Base-by-base conservation (phyloP, 2,329 filamentous ascomycete genomes). In the Ophiostoma fasciatum region DNA sequence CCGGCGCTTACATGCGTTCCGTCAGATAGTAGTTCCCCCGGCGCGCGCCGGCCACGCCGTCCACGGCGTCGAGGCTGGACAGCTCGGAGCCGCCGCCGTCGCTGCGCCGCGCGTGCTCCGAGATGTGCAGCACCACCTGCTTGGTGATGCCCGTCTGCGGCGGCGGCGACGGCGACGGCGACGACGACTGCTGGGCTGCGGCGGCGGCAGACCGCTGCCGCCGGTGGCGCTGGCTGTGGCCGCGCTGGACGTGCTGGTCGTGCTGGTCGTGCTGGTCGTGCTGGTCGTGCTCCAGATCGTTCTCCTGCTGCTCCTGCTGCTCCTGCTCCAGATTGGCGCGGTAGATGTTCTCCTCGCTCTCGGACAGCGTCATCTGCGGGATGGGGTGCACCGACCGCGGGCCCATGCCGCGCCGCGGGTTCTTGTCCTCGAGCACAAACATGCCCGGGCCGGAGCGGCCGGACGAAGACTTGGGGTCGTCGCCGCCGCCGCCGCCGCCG, bases 341-440 rank as follows among this genome's bases (percentile, higher is more conserved):
- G 29, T 41, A 37, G 28, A 51, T 51, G 23, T 38, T 28, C 43
- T 52, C 49, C 28, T 52, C 48, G 44, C 48, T 51, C 36, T 43
- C 46, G 35, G 43, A 46, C 20, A 48, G 40, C 3, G 47, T 47
- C 23, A 50, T 42, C 23, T 48, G 42, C n/a, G 50, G 48, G 7
- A 53, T 41, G 2, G 50, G 48, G 36, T 52, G 43, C 21, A 46
- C 42, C 11, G 46, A 50, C 8, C 46, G 43, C 10, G 48, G 49
- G 2, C 50, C 49, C 41, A 41, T 44, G 15, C 47, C 49, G 14
- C 49, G 46, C 14, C 48, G 47, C 8, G 46, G 45, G 40, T 48
- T 48, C 41, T 51, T 51, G 40, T 51, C 45, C 17, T 51, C 46
- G 18, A 53, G 42, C 22, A 37, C 25, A 33, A 47, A 48, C 15